phyloP scores from a whole-genome alignment of 768 basidiomycete species.

The Clitopilus hobsonii region DNA sequence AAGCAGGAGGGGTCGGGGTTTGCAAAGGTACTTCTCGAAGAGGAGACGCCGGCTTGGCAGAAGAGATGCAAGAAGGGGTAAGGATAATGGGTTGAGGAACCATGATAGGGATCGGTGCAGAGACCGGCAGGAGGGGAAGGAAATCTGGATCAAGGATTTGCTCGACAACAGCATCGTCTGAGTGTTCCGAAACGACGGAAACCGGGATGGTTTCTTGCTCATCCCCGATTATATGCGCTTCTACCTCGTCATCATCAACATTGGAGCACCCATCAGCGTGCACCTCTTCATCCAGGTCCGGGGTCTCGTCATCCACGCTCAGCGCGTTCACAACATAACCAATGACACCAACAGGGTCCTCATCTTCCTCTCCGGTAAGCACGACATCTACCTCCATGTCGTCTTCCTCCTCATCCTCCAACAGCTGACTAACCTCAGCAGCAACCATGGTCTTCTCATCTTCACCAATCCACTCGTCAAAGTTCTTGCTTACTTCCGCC shows the following conservation, averaged over 20 bases:
- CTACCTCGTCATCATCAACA: not conserved
- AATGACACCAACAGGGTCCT: constrained; percentile 10
- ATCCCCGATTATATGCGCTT: not conserved
- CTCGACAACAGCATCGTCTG: constrained; percentile 3
- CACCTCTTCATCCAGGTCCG: not conserved
- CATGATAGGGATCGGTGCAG: constrained; percentile 15
- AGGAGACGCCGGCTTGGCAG: not conserved
- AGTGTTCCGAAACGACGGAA: not conserved
- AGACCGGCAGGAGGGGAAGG: constrained; percentile 30
- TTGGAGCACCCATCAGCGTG: no score
- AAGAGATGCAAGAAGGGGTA: constrained; percentile 20
- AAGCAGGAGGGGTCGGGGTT: constrained; percentile 41
- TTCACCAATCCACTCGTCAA: constrained; percentile 5
- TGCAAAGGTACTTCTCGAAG: constrained; percentile 17
- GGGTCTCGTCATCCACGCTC: constrained; percentile 4
- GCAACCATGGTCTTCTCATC: constrained; percentile 3
- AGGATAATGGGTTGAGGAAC: constrained; percentile 39
- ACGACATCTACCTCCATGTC: not conserved
- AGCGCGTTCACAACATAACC: constrained; percentile 15
- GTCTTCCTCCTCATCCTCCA: not conserved
- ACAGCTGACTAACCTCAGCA: not conserved
- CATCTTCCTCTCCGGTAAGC: not conserved
- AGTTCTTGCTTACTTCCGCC: no score
- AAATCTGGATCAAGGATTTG: constrained; percentile 37
- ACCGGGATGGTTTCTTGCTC: not conserved